A percentile compares a stretch with the other conserved stretches of the same genome.
Conservation (phyloP, 495 filamentous ascomycete genomes). For the Cetradonia linearis region DNA sequence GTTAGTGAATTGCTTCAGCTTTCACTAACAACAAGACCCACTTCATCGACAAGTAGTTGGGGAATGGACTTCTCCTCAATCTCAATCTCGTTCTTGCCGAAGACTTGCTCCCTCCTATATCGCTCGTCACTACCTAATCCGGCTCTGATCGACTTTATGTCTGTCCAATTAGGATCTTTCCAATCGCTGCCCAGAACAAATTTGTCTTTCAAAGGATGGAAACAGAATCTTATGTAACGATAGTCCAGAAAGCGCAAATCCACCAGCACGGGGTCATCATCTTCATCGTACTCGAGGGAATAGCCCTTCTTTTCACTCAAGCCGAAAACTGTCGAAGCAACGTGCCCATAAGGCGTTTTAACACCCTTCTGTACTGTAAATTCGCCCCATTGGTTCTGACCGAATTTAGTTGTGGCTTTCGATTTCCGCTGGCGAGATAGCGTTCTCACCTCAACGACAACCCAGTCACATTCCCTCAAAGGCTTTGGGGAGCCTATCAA, state of each 20-base stretch:
- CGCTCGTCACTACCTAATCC: slow-evolving; percentile 91
- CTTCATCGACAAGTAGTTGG: slow-evolving; percentile 84
- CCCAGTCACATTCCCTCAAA: slow-evolving; percentile 71
- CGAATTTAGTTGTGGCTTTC: slow-evolving; percentile 18
- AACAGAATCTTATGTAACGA: slow-evolving; percentile 87
- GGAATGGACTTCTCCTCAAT: slow-evolving; percentile 76
- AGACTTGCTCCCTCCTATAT: slow-evolving; percentile 70
- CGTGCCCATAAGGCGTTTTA: slow-evolving; percentile 60
- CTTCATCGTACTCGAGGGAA: slow-evolving; percentile 57
- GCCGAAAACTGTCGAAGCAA: slow-evolving; percentile 81
- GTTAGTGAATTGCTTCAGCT: background rate
- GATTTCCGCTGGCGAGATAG: slow-evolving; percentile 6
- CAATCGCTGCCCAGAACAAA: slow-evolving; percentile 78
- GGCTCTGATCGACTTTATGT: slow-evolving; percentile 59
- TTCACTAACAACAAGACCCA: slow-evolving; percentile 31
- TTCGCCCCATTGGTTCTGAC: slow-evolving; percentile 86
- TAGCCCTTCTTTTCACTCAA: slow-evolving; percentile 43
- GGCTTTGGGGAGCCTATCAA: slow-evolving; percentile 58
- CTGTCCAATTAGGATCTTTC: slow-evolving; percentile 86
- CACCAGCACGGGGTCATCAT: slow-evolving; percentile 68
- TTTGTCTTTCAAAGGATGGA: slow-evolving; percentile 76
- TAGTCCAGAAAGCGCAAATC: slow-evolving; percentile 73
- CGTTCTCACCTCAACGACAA: slow-evolving; percentile 64
- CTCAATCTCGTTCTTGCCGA: slow-evolving; percentile 80
- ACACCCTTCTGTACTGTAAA: slow-evolving; percentile 61